These are phyloP conservation scores for Plasmodium vinckei DNA, from an alignment of 169 alveolate genomes.

Conservation along the genomic window DNA sequence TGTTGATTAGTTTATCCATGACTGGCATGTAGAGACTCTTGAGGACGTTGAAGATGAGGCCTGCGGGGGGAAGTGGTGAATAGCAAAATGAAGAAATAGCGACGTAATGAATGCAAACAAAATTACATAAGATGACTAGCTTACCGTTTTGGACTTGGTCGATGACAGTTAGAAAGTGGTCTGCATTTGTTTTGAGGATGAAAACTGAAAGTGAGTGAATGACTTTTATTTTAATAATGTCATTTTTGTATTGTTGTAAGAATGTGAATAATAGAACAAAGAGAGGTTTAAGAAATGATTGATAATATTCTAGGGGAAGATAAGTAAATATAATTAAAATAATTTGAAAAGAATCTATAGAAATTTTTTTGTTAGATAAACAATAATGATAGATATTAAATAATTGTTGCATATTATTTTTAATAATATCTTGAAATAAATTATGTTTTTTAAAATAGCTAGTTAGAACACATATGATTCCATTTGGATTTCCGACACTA, in stretches of 20 bases:
- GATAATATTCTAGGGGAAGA: slow-evolving; percentile 83
- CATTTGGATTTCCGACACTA: slow-evolving; percentile 85
- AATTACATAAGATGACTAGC: no score
- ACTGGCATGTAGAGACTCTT: slow-evolving; percentile 54
- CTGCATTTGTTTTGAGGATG: slow-evolving; percentile 17
- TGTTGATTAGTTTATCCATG: slow-evolving; percentile 42
- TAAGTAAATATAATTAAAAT: slow-evolving; percentile 83
- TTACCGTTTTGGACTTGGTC: slow-evolving; percentile 34
- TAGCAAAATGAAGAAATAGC: no score
- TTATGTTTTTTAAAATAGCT: slow-evolving; percentile 84
- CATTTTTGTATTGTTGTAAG: slow-evolving; percentile 81
- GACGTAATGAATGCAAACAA: not conserved
- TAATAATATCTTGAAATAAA: slow-evolving; percentile 82
- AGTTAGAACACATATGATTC: slow-evolving; percentile 83
- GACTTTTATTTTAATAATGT: slow-evolving; percentile 42
- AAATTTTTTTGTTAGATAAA: slow-evolving; percentile 85
- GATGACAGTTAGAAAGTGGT: slow-evolving; percentile 6
- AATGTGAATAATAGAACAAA: slow-evolving; percentile 84
- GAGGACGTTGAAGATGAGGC: slow-evolving; percentile 39
- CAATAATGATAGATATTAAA: slow-evolving; percentile 88
- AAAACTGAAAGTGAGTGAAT: slow-evolving; percentile 39
- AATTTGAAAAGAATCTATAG: slow-evolving; percentile 85
- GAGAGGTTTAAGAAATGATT: slow-evolving; percentile 82
- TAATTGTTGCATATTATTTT: slow-evolving; percentile 82
- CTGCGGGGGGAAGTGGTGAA: slow-evolving; percentile 10